Percentiles rank a stretch among this genome's conserved stretches.
phyloP scores from a whole-genome alignment of 2,329 filamentous ascomycete species.

The Verticillium albo-atrum region DNA sequence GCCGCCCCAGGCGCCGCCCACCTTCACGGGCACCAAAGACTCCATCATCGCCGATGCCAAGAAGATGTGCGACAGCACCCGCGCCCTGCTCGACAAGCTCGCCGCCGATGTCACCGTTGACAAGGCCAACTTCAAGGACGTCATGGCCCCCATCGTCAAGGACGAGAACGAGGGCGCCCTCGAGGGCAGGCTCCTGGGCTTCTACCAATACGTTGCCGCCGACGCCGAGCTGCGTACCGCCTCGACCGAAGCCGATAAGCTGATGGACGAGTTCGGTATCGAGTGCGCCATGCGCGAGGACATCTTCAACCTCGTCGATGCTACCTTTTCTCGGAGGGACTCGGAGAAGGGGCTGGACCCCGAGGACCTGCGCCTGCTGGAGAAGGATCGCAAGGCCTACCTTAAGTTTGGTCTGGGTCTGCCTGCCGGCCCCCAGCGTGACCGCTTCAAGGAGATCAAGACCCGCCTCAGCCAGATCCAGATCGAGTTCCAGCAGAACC shows the following conservation, averaged over 20 bases:
- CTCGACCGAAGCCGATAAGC: slow-evolving; percentile 69
- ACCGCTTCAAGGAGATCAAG: slow-evolving; percentile 84
- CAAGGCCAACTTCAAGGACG: slow-evolving; percentile 49
- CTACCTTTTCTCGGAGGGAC: slow-evolving; percentile 47
- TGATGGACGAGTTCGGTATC: slow-evolving; percentile 73
- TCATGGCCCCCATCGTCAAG: slow-evolving; percentile 62
- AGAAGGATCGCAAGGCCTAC: slow-evolving; percentile 74
- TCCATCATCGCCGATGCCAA: slow-evolving; percentile 65
- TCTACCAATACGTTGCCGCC: slow-evolving; percentile 75
- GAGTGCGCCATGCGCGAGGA: slow-evolving; percentile 80
- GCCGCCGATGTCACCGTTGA: slow-evolving; percentile 54
- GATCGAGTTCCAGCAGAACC: slow-evolving; percentile 73
- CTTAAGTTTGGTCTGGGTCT: slow-evolving; percentile 72
- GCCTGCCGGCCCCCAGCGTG: slow-evolving; percentile 63
- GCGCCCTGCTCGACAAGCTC: slow-evolving; percentile 61
- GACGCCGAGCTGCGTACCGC: slow-evolving; percentile 67
- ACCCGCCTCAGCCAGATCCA: slow-evolving; percentile 70
- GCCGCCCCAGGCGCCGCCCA: slow-evolving; percentile 72
- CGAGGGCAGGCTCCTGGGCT: slow-evolving; percentile 63
- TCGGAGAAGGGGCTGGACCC: slow-evolving; percentile 54
- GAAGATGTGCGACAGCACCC: slow-evolving; percentile 57
- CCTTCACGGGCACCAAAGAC: slow-evolving; percentile 70
- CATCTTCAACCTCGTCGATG: slow-evolving; percentile 64
- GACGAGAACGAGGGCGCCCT: slow-evolving; percentile 65
- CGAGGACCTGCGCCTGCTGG: slow-evolving; percentile 67